Evolutionary conservation across 2,329 filamentous ascomycete species (phyloP), one percentile per base, ranked within the genome.

Genomic region (Aaosphaeria arxii): DNA sequence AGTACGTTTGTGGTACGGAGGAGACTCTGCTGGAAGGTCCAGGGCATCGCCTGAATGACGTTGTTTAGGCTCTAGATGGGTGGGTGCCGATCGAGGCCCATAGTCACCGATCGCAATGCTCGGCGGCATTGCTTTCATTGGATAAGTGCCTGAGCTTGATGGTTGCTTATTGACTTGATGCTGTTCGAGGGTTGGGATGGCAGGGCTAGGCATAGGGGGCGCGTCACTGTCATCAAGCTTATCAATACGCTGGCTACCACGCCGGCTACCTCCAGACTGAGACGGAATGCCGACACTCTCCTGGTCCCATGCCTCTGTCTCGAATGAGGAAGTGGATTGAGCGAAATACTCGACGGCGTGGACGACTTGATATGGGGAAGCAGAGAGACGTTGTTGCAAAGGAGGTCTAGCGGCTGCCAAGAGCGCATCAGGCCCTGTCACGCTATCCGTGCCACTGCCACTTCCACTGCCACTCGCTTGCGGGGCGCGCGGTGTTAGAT

Each of bases 281-380:
- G 63, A 61, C 35, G 56, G 59, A 45, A 55, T 55, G 33, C 45
- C 46, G 46, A 55, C 47, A 43, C 61, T 63, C 43, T 64, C 59
- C 47, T 58, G 59, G 29, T 64, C 60, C 61, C 61, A 66, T 58
- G 64, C 65, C 44, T 61, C 59, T 48, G 11, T 28, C 33, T 36
- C 33, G 17, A 60, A 48, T 38, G 66, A 67, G 42, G 65, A 64
- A 51, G 55, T 56, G 24, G 58, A 56, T 40, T 60, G 62, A 40
- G 58, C 58, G 49, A 59, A 62, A 49, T 59, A 63, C 33, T 36
- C 33, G 32, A 64, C 63, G 24, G 65, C 63, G 55, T 65, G 62
- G 44, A 67, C 58, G 43, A 67, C 62, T 36, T 61, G 61, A 45
- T 62, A 55, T 38, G 58, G 56, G 44, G 59, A 55, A 30, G 56